Conservation (phyloP, 768 basidiomycete genomes). For the Lanmaoa rubissima region DNA sequence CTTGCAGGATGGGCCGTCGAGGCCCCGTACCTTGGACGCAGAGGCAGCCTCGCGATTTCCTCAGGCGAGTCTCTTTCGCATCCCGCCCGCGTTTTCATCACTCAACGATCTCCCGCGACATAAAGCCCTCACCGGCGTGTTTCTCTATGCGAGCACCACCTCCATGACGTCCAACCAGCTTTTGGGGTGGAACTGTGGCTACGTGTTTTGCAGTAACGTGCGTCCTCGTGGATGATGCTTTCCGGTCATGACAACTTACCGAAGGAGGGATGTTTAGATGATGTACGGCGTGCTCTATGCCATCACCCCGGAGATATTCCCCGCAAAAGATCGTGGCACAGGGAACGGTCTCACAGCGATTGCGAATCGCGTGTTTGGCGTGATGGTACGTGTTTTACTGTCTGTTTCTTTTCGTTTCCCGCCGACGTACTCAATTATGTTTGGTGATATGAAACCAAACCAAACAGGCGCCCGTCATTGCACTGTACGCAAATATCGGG, state of each 20-base stretch:
- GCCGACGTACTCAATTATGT: background rate
- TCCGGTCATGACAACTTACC: background rate
- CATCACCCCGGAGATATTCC: conserved; percentile 67
- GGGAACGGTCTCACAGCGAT: conserved; percentile 65
- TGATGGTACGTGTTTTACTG: conserved; percentile 45
- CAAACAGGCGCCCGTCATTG: conserved; percentile 65
- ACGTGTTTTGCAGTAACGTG: conserved; percentile 62
- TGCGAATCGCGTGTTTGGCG: conserved; percentile 62
- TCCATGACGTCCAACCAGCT: conserved; percentile 63
- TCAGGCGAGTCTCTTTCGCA: conserved; percentile 46
- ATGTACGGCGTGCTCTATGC: conserved; percentile 80
- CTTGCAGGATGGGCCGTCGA: conserved; percentile 73
- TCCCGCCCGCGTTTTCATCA: conserved; percentile 28
- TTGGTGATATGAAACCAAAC: too few relatives aligned
- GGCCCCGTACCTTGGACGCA: conserved; percentile 58
- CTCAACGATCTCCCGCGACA: conserved; percentile 47
- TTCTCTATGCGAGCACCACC: conserved; percentile 76
- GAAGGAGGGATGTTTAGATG: conserved; percentile 36
- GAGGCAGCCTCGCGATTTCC: conserved; percentile 62
- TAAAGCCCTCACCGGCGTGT: conserved; percentile 68
- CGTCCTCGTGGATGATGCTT: conserved; percentile 13
- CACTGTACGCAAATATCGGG: conserved; percentile 60
- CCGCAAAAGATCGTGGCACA: conserved; percentile 70
- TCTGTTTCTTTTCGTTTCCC: background rate
- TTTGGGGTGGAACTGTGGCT: conserved; percentile 80